These are phyloP conservation scores for Kalmanozyma brasiliensis DNA, from an alignment of 1,284 basidiomycete genomes.

Conservation along the genomic window DNA sequence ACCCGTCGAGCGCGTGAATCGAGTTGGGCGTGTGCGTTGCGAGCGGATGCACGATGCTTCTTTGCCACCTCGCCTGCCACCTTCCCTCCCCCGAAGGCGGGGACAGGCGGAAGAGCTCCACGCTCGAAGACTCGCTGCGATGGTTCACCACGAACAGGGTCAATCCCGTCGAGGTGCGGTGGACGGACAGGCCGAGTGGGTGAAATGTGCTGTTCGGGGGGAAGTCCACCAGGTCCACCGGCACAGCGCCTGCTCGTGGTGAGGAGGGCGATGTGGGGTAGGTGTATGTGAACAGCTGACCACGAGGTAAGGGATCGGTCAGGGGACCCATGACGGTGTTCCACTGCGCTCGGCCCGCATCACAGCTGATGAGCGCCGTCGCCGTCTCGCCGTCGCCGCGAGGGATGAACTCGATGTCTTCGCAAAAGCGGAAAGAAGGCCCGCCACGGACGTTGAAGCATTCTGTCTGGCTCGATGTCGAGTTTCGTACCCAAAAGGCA, in stretches of 20 bases:
- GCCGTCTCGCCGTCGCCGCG: not conserved
- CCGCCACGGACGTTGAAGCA: slow-evolving; percentile 4
- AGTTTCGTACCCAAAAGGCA: slow-evolving; percentile 21
- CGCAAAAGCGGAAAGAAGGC: slow-evolving; percentile 29
- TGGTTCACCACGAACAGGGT: slow-evolving; percentile 45
- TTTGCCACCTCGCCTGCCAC: slow-evolving; percentile 24
- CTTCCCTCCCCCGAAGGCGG: not conserved
- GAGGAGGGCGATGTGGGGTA: slow-evolving; percentile 1
- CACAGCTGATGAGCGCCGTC: slow-evolving; percentile 38
- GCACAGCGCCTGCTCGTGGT: not conserved
- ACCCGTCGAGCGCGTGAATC: slow-evolving; percentile 74
- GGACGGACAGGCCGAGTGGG: slow-evolving; percentile 33
- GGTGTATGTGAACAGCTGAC: slow-evolving; percentile 27
- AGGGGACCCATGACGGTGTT: slow-evolving; percentile 52
- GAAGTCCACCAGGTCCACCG: slow-evolving; percentile 19
- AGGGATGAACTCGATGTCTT: slow-evolving; percentile 31
- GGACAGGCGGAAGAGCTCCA: slow-evolving; percentile 36
- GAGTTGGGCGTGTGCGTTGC: slow-evolving; percentile 72
- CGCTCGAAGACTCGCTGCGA: not conserved
- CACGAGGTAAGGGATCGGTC: slow-evolving; percentile 5
- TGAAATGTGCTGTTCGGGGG: slow-evolving; percentile 24
- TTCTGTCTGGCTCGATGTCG: not conserved
- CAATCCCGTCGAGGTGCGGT: not conserved
- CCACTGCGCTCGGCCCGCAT: slow-evolving; percentile 29
- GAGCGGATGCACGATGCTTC: slow-evolving; percentile 24